Percentiles rank a stretch among this genome's conserved stretches.
Evolutionary conservation across 1,284 basidiomycete genomes (phyloP).

Genomic region (Taiwanofungus camphoratus): DNA sequence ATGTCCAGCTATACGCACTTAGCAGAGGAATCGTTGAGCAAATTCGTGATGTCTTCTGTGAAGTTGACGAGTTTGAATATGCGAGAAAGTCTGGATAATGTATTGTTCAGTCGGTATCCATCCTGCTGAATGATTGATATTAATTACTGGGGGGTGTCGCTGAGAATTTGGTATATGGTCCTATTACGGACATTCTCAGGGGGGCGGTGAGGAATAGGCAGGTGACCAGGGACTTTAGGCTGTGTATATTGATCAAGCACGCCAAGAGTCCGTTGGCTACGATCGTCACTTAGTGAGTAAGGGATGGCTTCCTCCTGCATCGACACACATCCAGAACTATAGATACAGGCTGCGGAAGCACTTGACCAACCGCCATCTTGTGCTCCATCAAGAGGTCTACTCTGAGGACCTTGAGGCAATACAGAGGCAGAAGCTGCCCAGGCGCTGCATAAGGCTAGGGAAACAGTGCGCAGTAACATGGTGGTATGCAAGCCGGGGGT

Average conservation of each 20-base stretch:
- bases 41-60: constrained; percentile 35
- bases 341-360: no score
- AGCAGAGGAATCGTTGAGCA: constrained; percentile 37
- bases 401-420: no score
- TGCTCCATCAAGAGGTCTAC: no score
- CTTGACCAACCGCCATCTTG: no score
- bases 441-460: no score
- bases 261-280: not conserved
- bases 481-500: no score
- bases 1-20: constrained; percentile 23
- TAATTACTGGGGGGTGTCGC: constrained; percentile 30
- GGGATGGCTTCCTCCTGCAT: not conserved
- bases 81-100: constrained; percentile 30
- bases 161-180: constrained; percentile 40
- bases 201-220: constrained; percentile 3
- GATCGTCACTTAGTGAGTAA: no score
- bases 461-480: constrained; percentile 1
- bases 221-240: not conserved
- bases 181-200: constrained; percentile 18
- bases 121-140: not conserved
- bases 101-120: not conserved
- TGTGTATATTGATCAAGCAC: not conserved
- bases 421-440: no score
- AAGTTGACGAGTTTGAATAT: constrained; percentile 40
- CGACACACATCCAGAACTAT: no score